Evolutionary conservation across 495 filamentous ascomycete genomes (phyloP).

Genomic region (Venustampulla echinocandica): DNA sequence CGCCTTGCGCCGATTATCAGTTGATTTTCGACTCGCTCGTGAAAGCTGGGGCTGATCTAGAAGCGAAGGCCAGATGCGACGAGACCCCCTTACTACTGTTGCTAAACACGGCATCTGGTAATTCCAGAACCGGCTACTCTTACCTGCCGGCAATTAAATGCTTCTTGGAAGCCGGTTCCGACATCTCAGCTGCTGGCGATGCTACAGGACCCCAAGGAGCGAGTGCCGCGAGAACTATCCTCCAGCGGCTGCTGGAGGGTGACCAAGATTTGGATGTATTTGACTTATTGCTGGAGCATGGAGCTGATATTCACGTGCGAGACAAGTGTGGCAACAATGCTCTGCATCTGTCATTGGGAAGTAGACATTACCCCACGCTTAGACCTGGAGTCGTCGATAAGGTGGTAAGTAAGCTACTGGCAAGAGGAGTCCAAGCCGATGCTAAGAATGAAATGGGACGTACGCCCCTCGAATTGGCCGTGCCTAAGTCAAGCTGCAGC

Average conservation of each 20-base stretch:
- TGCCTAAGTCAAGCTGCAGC: too few relatives aligned
- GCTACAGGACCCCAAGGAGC: background rate
- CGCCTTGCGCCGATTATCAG: background rate
- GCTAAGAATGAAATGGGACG: too few relatives aligned
- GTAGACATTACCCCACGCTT: background rate
- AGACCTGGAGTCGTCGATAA: background rate
- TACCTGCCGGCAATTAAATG: background rate
- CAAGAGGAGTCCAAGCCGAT: too few relatives aligned
- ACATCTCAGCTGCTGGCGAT: background rate
- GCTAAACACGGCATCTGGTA: too few relatives aligned
- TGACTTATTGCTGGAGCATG: background rate
- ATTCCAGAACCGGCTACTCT: too few relatives aligned
- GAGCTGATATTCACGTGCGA: background rate
- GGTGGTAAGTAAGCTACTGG: background rate
- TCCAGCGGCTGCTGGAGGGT: background rate
- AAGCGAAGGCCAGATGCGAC: too few relatives aligned
- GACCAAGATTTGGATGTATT: background rate
- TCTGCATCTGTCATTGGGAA: slow-evolving; percentile 5
- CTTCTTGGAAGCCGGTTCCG: background rate
- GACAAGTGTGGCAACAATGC: background rate
- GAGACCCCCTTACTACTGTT: too few relatives aligned
- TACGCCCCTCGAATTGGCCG: too few relatives aligned
- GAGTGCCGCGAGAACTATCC: background rate
- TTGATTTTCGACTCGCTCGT: background rate
- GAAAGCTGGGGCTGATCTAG: background rate